These are phyloP conservation scores for Albizia julibrissin DNA, from an alignment of 306 rosid genomes.

Conservation along the genomic window DNA sequence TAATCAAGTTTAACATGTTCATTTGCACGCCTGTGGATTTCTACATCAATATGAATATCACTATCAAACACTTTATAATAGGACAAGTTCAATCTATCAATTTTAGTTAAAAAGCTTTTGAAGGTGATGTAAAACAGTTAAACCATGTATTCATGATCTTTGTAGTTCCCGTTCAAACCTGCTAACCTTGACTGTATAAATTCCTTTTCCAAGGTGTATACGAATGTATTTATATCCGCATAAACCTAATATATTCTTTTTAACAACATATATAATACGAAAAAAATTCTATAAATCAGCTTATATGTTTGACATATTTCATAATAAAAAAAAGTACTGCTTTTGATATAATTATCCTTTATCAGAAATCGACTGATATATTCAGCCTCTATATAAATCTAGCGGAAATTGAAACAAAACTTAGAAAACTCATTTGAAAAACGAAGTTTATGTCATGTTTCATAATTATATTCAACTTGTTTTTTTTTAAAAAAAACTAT, in stretches of 20 bases:
- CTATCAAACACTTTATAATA: conserved; percentile 46
- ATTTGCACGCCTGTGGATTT: conserved; percentile 37
- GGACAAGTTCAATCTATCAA: conserved; percentile 44
- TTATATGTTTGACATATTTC: background rate
- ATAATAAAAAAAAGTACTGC: background rate
- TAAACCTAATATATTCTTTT: conserved; percentile 13
- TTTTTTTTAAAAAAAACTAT: background rate
- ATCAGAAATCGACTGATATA: conserved; percentile 6
- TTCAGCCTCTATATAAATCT: conserved; percentile 32
- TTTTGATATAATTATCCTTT: conserved; percentile 12
- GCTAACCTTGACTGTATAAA: conserved; percentile 15
- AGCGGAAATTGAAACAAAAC: conserved; percentile 24
- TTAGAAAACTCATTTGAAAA: conserved; percentile 10
- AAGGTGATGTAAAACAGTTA: conserved; percentile 23
- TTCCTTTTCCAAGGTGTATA: conserved; percentile 20
- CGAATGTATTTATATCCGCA: background rate
- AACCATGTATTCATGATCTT: conserved; percentile 19
- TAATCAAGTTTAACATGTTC: conserved; percentile 16
- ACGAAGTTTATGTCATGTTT: conserved; percentile 23
- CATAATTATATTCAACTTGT: background rate
- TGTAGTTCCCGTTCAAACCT: conserved; percentile 42
- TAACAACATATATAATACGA: background rate
- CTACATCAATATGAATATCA: conserved; percentile 43
- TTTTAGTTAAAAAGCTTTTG: conserved; percentile 42
- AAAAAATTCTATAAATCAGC: conserved; percentile 10